These are phyloP conservation scores for Rhodotorula sphaerocarpa DNA, from an alignment of 768 basidiomycete genomes.

Conservation along the genomic window DNA sequence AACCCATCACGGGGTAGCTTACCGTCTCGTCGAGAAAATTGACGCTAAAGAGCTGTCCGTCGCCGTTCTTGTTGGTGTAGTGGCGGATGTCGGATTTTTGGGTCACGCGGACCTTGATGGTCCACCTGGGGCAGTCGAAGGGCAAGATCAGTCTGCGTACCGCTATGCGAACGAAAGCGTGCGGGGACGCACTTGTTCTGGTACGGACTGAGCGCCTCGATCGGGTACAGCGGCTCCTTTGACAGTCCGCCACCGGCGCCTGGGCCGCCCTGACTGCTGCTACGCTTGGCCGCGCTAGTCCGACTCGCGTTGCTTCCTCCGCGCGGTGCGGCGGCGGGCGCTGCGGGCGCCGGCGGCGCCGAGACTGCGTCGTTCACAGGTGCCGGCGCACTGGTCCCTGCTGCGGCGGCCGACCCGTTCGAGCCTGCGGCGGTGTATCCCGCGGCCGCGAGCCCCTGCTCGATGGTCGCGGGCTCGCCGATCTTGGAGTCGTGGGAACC, in stretches of 20 bases:
- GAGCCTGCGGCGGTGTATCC: too few species aligned
- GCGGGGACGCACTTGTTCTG: slow-evolving; percentile 61
- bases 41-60: slow-evolving; percentile 88
- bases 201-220: slow-evolving; percentile 89
- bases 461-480: slow-evolving; percentile 51
- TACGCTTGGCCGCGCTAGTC: slow-evolving; percentile 17
- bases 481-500: slow-evolving; percentile 59
- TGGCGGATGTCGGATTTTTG: slow-evolving; percentile 78
- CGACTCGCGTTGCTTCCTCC: slow-evolving; percentile 36
- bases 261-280: neutral
- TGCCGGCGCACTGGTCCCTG: too few species aligned
- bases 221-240: slow-evolving; percentile 58
- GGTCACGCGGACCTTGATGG: slow-evolving; percentile 86
- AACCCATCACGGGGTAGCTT: neutral
- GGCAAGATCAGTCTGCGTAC: too few species aligned
- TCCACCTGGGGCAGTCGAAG: too few species aligned
- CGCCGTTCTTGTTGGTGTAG: slow-evolving; percentile 83
- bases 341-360: slow-evolving; percentile 19
- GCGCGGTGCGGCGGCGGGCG: slow-evolving; percentile 41
- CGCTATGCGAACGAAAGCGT: too few species aligned
- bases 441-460: slow-evolving; percentile 40
- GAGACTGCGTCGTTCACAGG: slow-evolving; percentile 4
- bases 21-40: slow-evolving; percentile 92
- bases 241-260: neutral
- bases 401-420: too few species aligned